These are phyloP conservation scores for Sphagnum magellanicum DNA, from an alignment of 228 moss, liverwort and hornwort genomes.

Conservation along the genomic window DNA sequence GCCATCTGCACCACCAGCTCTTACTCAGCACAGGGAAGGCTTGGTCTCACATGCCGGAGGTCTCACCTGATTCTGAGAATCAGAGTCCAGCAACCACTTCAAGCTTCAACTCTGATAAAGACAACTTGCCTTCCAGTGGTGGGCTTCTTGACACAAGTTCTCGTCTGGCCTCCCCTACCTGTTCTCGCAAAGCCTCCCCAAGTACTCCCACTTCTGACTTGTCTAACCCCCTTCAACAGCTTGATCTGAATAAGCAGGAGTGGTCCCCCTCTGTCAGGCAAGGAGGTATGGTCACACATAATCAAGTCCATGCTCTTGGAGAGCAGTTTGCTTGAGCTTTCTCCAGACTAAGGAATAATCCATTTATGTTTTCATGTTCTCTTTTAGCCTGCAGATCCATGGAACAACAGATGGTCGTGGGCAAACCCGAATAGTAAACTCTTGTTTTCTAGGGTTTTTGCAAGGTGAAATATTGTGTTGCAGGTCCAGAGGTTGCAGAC, in stretches of 20 bases:
- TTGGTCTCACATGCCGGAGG: constrained; percentile 17
- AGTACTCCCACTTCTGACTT: neutral
- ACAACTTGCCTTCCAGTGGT: constrained; percentile 4
- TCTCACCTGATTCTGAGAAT: constrained; percentile 12
- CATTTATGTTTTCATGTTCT: too few relatives aligned
- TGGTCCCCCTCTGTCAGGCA: constrained; percentile 12
- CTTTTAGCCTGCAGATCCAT: too few relatives aligned
- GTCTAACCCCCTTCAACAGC: constrained; percentile 18
- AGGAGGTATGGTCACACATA: neutral
- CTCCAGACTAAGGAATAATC: too few relatives aligned
- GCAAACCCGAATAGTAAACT: too few relatives aligned
- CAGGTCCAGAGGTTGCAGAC: too few relatives aligned
- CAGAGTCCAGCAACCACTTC: constrained; percentile 10
- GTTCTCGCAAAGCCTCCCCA: neutral
- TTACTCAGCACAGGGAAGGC: constrained; percentile 39
- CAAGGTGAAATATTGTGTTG: too few relatives aligned
- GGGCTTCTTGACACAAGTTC: neutral
- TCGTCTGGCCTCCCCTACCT: neutral
- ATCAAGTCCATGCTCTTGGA: neutral
- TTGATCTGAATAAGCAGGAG: constrained; percentile 23
- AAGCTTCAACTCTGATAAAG: constrained; percentile 1
- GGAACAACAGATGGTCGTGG: too few relatives aligned
- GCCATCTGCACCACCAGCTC: constrained; percentile 43
- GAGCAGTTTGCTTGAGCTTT: neutral
- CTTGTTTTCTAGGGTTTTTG: too few relatives aligned